A percentile compares a stretch with the other conserved stretches of the same genome.
These are phyloP conservation scores for Ophiostoma angusticollis DNA, from an alignment of 2,329 filamentous ascomycete genomes.

Conservation along the genomic window DNA sequence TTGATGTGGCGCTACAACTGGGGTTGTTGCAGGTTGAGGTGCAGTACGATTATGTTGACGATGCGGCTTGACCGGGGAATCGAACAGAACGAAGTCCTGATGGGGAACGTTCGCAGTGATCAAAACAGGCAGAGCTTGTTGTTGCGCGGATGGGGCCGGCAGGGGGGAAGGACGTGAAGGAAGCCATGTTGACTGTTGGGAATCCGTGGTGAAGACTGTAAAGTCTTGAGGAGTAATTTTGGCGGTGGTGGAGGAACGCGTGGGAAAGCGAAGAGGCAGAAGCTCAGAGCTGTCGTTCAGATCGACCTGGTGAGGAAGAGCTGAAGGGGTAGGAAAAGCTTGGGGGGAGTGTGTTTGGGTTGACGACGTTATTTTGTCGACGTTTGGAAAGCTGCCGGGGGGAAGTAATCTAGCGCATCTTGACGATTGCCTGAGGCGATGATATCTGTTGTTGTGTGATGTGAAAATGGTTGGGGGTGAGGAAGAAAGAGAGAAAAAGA, in stretches of 20 bases:
- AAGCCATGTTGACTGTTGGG: constrained; percentile 64
- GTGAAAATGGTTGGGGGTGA: constrained; percentile 23
- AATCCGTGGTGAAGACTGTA: constrained; percentile 73
- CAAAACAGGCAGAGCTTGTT: constrained; percentile 40
- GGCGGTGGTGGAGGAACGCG: constrained; percentile 41
- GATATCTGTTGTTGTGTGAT: constrained; percentile 19
- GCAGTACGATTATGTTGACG: constrained; percentile 30
- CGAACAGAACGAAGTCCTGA: constrained; percentile 72
- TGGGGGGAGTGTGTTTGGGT: constrained; percentile 34
- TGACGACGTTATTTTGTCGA: constrained; percentile 42
- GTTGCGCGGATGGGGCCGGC: constrained; percentile 49
- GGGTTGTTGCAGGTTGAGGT: constrained; percentile 24
- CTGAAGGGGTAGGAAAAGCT: constrained; percentile 29
- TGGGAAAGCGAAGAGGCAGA: constrained; percentile 42
- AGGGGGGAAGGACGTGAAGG: constrained; percentile 52
- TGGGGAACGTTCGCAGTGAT: constrained; percentile 31
- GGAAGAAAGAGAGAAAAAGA: constrained; percentile 24
- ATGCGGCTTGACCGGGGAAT: constrained; percentile 30
- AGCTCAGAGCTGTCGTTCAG: constrained; percentile 56
- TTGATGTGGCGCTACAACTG: constrained; percentile 34
- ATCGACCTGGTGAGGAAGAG: constrained; percentile 43
- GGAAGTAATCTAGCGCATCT: constrained; percentile 46
- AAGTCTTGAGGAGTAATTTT: constrained; percentile 54
- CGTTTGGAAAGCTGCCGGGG: constrained; percentile 22
- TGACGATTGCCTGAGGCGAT: constrained; percentile 27